These are phyloP conservation scores for Alternaria hordeiaustralica DNA, from an alignment of 2,329 filamentous ascomycete genomes.

Conservation along the genomic window DNA sequence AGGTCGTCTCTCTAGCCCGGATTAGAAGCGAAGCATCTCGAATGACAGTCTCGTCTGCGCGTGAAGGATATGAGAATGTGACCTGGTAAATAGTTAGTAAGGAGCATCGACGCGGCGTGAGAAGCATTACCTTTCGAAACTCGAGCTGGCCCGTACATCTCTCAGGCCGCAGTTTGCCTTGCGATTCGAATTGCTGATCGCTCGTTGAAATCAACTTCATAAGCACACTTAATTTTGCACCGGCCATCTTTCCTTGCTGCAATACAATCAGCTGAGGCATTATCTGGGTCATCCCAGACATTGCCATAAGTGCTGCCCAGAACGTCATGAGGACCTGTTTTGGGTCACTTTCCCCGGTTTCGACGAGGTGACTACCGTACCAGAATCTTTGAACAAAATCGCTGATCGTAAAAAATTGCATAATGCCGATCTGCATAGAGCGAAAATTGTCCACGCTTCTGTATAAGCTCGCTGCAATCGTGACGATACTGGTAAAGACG, in stretches of 20 bases:
- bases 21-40: constrained; percentile 71
- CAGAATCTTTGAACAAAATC: constrained; percentile 92
- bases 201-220: constrained; percentile 46
- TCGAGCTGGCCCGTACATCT: constrained; percentile 71
- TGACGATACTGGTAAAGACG: constrained; percentile 67
- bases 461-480: constrained; percentile 67
- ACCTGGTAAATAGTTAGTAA: constrained; percentile 60
- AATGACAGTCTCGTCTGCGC: constrained; percentile 66
- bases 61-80: constrained; percentile 81
- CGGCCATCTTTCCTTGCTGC: constrained; percentile 79
- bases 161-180: constrained; percentile 30
- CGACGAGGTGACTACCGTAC: constrained; percentile 77
- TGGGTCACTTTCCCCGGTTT: constrained; percentile 62
- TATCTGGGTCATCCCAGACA: constrained; percentile 75
- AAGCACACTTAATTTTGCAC: constrained; percentile 63
- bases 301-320: constrained; percentile 78
- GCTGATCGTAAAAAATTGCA: constrained; percentile 74
- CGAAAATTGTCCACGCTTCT: constrained; percentile 71
- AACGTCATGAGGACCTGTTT: constrained; percentile 83
- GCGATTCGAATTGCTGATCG: constrained; percentile 18
- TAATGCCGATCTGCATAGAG: constrained; percentile 73
- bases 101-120: neutral
- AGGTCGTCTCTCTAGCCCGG: constrained; percentile 73
- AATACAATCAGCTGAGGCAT: constrained; percentile 79
- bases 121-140: constrained; percentile 67